A percentile compares a stretch with the other conserved stretches of the same genome.
phyloP scores from a whole-genome alignment of 2,329 filamentous ascomycete species.

The Sarocladiaceae sp. region DNA sequence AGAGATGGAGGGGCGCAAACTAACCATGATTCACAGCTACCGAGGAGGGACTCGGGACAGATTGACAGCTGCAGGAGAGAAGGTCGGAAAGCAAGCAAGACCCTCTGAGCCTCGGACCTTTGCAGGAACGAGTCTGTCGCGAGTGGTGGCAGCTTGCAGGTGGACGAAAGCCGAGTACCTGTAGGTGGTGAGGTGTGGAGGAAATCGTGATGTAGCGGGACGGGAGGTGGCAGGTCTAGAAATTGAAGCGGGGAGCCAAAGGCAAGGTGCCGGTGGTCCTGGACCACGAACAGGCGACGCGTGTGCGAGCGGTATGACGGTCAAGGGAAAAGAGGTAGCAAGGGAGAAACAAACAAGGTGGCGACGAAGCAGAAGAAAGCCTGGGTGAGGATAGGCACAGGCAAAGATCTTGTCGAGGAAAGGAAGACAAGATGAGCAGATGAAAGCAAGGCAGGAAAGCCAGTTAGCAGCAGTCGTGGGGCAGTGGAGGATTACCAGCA shows the following conservation, averaged over 20 bases:
- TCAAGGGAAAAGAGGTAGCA: conserved; percentile 1
- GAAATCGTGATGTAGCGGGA: conserved; percentile 1
- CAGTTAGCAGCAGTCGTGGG: too few relatives aligned
- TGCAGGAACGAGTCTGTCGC: background rate
- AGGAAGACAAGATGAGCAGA: conserved; percentile 2
- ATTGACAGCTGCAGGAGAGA: conserved; percentile 1
- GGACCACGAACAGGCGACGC: conserved; percentile 3
- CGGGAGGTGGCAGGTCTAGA: background rate
- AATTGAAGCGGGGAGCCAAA: conserved; percentile 9
- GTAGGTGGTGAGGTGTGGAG: too few relatives aligned
- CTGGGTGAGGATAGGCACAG: background rate
- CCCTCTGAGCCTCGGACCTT: background rate
- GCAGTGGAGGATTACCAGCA: background rate
- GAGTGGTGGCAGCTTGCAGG: conserved; percentile 1
- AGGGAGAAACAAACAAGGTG: conserved; percentile 1
- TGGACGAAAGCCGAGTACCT: conserved; percentile 1
- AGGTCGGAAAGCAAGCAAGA: conserved; percentile 2
- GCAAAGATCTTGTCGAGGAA: background rate
- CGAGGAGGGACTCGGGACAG: too few relatives aligned
- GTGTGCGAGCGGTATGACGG: too few relatives aligned
- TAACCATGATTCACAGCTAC: conserved; percentile 5
- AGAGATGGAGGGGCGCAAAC: conserved; percentile 8
- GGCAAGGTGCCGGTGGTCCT: too few relatives aligned
- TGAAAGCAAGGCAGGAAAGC: background rate
- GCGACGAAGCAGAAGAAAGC: background rate